Conservation (phyloP, 1,284 basidiomycete genomes). For the Macrocybe sp. region DNA sequence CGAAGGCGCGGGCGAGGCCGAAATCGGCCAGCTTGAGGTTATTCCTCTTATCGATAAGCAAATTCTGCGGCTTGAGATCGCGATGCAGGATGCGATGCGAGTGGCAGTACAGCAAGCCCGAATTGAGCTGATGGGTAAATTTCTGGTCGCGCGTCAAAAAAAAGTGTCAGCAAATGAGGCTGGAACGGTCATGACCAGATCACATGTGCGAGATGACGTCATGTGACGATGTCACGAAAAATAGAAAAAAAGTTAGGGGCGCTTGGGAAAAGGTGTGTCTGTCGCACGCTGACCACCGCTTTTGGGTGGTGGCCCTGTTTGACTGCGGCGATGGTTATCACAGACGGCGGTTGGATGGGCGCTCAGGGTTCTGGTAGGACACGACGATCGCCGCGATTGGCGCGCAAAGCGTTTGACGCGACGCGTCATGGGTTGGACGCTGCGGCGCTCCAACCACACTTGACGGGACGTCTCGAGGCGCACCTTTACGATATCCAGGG, state of each 20-base stretch:
- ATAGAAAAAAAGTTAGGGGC: no score
- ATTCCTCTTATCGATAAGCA: conserved; percentile 87
- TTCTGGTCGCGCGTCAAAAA: conserved; percentile 44
- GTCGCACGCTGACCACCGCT: neutral
- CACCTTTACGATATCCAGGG: conserved; percentile 85
- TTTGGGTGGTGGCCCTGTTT: no score
- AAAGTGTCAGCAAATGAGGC: neutral
- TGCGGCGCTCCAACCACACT: no score
- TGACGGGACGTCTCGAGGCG: conserved; percentile 7
- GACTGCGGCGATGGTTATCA: no score
- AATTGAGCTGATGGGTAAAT: conserved; percentile 85
- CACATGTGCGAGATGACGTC: no score
- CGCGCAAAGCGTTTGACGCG: conserved; percentile 10
- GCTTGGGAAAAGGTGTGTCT: no score
- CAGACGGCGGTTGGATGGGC: no score
- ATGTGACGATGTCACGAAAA: no score
- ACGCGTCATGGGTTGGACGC: neutral
- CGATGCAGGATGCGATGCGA: conserved; percentile 95
- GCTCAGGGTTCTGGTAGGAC: no score
- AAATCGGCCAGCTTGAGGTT: conserved; percentile 97
- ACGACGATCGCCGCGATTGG: neutral
- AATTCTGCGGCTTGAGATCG: conserved; percentile 96
- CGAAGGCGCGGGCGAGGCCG: conserved; percentile 94
- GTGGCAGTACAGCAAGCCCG: conserved; percentile 93
- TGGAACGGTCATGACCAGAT: neutral